Conservation (phyloP, 73 alveolate species). For the Paramecium sexaurelia region DNA sequence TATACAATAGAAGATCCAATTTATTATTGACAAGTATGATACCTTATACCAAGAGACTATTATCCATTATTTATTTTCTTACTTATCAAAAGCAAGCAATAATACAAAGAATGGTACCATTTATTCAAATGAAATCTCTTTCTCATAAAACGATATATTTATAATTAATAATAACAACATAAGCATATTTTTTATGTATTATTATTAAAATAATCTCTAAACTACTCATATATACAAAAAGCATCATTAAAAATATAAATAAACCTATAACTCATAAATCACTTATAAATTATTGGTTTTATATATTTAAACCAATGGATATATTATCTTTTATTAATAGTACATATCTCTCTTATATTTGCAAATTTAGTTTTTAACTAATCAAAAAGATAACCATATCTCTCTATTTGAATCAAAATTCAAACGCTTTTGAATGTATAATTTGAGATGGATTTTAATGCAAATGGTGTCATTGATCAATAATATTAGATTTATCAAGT, state of each 20-base stretch:
- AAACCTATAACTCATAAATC: not conserved
- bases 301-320: too few species aligned
- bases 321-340: too few species aligned
- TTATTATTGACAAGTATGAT: not conserved
- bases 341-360: slow-evolving; percentile 77
- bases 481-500: slow-evolving; percentile 92
- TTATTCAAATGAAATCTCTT: slow-evolving; percentile 26
- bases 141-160: slow-evolving; percentile 38
- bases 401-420: too few species aligned
- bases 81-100: not conserved
- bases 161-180: not conserved
- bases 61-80: not conserved
- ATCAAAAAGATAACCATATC: too few species aligned
- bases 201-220: not conserved
- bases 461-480: slow-evolving; percentile 59
- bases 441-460: slow-evolving; percentile 98
- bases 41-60: slow-evolving; percentile 41
- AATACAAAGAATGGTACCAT: slow-evolving; percentile 38
- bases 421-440: too few species aligned
- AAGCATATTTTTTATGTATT: not conserved
- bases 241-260: not conserved
- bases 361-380: too few species aligned
- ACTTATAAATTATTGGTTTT: not conserved
- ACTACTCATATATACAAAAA: not conserved
- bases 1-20: slow-evolving; percentile 29